Base-by-base conservation (phyloP, 2,329 filamentous ascomycete genomes). In the Sordariomycetes sp. region DNA sequence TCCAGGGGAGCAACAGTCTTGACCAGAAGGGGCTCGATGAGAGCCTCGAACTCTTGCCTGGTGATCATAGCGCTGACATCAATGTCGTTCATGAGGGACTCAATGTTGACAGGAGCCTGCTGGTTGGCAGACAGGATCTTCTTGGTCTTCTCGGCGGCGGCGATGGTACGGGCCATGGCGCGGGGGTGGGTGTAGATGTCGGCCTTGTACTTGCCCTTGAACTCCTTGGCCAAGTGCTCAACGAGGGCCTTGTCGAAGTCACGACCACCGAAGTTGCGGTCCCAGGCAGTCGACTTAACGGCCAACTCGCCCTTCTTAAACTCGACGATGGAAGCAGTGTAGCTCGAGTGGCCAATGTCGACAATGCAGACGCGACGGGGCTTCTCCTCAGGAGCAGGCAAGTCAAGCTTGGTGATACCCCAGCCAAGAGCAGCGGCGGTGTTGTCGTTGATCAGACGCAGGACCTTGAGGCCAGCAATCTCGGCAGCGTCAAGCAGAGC, bases 11-110 rank as follows among this genome's bases (percentile, higher is more conserved):
- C 55, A 34, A 79, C 78, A 40, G 78, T 74, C 46, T 85, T 80
- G 48, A 74, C 70, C 23, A 98, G 71, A 34, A 96, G 71, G 29
- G 88, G 86, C 66, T 86, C 77, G 43, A 95, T 77, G 58, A 98
- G 79, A 42, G 82, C 79, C 70, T 98, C 92, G 38, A 98, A 79
- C 57, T 96, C 90, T 54, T 94, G 85, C 43, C 92, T 83, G 59
- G 90, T 95, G 54, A 98, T 73, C 73, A 94, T 82, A 40, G 82
- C 70, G 35, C 76, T 77, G 24, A 94, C 92, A 58, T 98, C 92
- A 41, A 94, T 70, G 58, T 98, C 92, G 63, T 96, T 93, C 88
- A 98, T 96, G 48, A 98, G 71, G 23, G 88, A 95, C 70, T 98
- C 92, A 52, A 98, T 93, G 72, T 88, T 96, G 60, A 98, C 64